Conservation (phyloP, 2,329 filamentous ascomycete genomes). For the Neopestalotiopsis sp. region DNA sequence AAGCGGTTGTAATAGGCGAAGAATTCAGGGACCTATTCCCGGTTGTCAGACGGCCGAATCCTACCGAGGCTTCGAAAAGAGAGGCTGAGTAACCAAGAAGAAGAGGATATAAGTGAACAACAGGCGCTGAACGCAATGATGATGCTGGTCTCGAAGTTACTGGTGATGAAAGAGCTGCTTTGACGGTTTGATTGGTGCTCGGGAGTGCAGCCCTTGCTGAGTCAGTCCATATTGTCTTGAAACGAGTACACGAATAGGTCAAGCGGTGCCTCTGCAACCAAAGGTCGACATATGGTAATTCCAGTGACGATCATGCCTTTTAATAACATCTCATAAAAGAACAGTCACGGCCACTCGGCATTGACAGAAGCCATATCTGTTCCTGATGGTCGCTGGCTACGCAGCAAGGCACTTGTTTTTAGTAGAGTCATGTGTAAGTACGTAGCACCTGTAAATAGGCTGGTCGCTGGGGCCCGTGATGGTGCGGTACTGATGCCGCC, state of each 20-base stretch:
- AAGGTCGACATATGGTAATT: not conserved
- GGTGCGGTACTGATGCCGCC: slow-evolving; percentile 7
- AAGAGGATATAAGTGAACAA: not conserved
- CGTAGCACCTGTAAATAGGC: too few species aligned
- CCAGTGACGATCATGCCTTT: not conserved
- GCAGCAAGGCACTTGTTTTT: not conserved
- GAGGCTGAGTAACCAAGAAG: not conserved
- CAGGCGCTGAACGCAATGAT: not conserved
- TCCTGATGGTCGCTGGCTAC: not conserved
- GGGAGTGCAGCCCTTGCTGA: not conserved
- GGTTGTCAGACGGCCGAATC: not conserved
- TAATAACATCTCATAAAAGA: not conserved
- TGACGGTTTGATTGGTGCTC: not conserved
- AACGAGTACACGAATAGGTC: not conserved
- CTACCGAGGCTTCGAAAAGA: not conserved
- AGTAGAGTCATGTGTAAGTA: not conserved
- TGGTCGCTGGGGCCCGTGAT: not conserved
- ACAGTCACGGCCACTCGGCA: not conserved
- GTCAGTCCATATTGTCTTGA: not conserved
- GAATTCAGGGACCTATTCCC: slow-evolving; percentile 1
- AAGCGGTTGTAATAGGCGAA: slow-evolving; percentile 14
- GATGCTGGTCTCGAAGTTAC: not conserved
- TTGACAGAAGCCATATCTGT: not conserved
- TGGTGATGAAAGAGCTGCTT: not conserved
- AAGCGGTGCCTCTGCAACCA: too few species aligned